Conservation (phyloP, 75 land plant genomes). For the Pinus albicaulis region DNA sequence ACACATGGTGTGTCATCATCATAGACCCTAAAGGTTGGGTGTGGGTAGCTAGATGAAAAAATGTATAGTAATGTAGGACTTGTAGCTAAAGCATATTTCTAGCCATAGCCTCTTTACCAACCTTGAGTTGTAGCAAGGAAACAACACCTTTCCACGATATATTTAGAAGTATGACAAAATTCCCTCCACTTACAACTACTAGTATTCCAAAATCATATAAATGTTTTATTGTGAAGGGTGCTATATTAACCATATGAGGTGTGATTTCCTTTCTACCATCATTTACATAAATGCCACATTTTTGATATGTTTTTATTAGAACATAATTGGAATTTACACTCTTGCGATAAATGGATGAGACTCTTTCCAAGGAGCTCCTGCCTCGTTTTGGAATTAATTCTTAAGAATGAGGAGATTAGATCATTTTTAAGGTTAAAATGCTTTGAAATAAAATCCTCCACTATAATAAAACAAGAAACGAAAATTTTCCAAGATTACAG, state of each 20-base stretch:
- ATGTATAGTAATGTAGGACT: no score
- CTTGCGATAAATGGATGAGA: slow-evolving; percentile 38
- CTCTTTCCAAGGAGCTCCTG: slow-evolving; percentile 48
- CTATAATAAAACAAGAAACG: slow-evolving; percentile 23
- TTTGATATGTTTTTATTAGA: not conserved
- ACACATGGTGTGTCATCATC: no score
- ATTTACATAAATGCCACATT: not conserved
- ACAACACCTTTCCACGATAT: slow-evolving; percentile 87
- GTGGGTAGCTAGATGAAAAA: no score
- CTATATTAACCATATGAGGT: slow-evolving; percentile 34
- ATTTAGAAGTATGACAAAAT: slow-evolving; percentile 60
- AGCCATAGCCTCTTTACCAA: slow-evolving; percentile 46
- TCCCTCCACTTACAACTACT: slow-evolving; percentile 69
- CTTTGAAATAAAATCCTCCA: slow-evolving; percentile 50
- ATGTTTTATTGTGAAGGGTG: slow-evolving; percentile 30
- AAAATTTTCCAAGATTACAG: slow-evolving; percentile 23
- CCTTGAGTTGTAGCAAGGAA: slow-evolving; percentile 47
- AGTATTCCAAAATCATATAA: slow-evolving; percentile 65
- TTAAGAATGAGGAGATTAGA: slow-evolving; percentile 29
- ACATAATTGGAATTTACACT: slow-evolving; percentile 18
- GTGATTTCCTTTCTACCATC: no score
- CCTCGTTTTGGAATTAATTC: slow-evolving; percentile 44
- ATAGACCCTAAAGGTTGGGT: no score
- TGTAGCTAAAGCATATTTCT: slow-evolving; percentile 10
- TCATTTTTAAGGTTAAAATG: slow-evolving; percentile 45